Percentiles rank a stretch among this genome's conserved stretches.
These are phyloP conservation scores for Cantharellus anzutake DNA, from an alignment of 768 basidiomycete genomes.

Conservation along the genomic window DNA sequence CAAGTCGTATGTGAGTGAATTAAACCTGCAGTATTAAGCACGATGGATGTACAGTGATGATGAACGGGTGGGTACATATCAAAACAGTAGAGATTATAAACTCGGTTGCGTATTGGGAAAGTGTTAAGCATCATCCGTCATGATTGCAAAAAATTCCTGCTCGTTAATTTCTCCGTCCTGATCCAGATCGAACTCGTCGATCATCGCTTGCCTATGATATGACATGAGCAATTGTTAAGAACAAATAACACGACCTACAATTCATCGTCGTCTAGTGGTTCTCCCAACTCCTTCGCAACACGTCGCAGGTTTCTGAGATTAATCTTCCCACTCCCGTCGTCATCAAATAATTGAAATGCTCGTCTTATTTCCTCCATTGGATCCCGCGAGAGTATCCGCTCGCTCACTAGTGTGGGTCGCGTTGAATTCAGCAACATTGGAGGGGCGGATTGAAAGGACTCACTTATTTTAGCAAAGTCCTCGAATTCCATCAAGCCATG, in stretches of 20 bases:
- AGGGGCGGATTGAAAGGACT: conserved; percentile 16
- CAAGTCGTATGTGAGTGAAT: too few relatives aligned
- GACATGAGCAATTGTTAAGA: background rate
- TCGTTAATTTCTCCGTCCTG: conserved; percentile 95
- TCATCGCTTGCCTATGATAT: conserved; percentile 83
- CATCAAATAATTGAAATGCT: conserved; percentile 93
- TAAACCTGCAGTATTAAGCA: too few relatives aligned
- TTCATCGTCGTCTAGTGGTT: conserved; percentile 88
- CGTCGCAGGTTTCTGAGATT: conserved; percentile 74
- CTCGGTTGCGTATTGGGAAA: background rate
- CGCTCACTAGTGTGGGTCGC: conserved; percentile 48
- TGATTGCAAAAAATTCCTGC: conserved; percentile 90
- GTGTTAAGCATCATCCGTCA: conserved; percentile 55
- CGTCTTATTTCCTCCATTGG: conserved; percentile 92
- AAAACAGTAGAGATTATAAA: too few relatives aligned
- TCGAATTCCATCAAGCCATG: conserved; percentile 79
- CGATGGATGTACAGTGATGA: too few relatives aligned
- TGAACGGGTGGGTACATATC: too few relatives aligned
- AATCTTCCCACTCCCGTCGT: conserved; percentile 90
- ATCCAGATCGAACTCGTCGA: conserved; percentile 98
- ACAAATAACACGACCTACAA: conserved; percentile 35
- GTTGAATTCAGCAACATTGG: background rate
- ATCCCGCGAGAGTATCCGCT: conserved; percentile 81
- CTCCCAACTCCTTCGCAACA: conserved; percentile 94
- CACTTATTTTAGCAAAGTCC: conserved; percentile 85